Evolutionary conservation across 306 rosid species (phyloP).

Genomic region (Crotalaria pallida): DNA sequence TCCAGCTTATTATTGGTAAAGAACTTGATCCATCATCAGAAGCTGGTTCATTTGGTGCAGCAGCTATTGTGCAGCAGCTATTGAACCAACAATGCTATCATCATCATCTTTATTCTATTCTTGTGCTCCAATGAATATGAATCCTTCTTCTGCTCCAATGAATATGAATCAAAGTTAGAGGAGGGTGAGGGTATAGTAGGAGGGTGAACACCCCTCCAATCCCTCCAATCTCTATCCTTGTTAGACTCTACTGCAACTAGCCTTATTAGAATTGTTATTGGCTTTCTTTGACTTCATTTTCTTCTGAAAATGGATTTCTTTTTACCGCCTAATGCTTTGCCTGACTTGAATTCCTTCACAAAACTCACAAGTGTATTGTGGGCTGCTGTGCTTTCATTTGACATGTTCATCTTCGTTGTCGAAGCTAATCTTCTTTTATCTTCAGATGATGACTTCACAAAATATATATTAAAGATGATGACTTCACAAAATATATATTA

Average conservation of each 20-base stretch:
- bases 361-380: slow-evolving; percentile 9
- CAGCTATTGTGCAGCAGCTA: too few relatives aligned
- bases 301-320: slow-evolving; percentile 13
- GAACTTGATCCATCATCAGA: background rate
- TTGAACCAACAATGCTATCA: background rate
- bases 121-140: too few relatives aligned
- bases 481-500: too few relatives aligned
- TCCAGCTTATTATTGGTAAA: slow-evolving; percentile 1
- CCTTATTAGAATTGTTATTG: background rate
- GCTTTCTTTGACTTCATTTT: background rate
- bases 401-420: background rate
- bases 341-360: slow-evolving; percentile 19
- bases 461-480: too few relatives aligned
- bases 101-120: too few relatives aligned
- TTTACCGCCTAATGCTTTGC: slow-evolving; percentile 35
- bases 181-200: too few relatives aligned
- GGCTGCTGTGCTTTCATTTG: background rate
- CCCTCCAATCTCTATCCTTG: slow-evolving; percentile 25
- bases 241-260: background rate
- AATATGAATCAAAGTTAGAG: background rate
- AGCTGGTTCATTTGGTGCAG: too few relatives aligned
- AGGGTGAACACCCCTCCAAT: slow-evolving; percentile 38
- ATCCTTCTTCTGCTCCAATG: too few relatives aligned
- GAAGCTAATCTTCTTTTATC: too few relatives aligned
- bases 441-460: too few relatives aligned